Conservation (phyloP, 2,329 filamentous ascomycete genomes). For the Furcasterigmium furcatum region DNA sequence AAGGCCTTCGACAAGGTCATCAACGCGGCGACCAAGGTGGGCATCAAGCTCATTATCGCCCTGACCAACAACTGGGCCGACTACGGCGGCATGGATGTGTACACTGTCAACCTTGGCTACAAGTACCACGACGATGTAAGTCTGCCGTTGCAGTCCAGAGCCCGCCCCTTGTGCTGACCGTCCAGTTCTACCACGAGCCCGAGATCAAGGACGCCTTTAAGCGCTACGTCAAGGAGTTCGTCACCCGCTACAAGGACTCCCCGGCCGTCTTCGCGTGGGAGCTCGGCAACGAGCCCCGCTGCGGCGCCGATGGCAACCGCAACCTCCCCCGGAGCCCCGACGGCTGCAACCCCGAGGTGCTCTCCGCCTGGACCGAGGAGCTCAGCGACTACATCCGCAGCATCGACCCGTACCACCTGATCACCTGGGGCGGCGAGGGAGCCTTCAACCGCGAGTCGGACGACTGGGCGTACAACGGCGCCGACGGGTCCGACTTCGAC, state of each 20-base stretch:
- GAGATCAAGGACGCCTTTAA: constrained; percentile 50
- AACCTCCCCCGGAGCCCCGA: constrained; percentile 37
- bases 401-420: constrained; percentile 48
- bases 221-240: constrained; percentile 56
- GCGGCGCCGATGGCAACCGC: constrained; percentile 39
- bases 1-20: constrained; percentile 47
- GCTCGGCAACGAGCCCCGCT: constrained; percentile 59
- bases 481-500: constrained; percentile 52
- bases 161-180: not conserved
- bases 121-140: constrained; percentile 43
- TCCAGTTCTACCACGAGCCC: constrained; percentile 44
- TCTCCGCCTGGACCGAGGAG: constrained; percentile 47
- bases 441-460: constrained; percentile 44
- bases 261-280: constrained; percentile 66
- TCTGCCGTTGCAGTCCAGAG: not conserved
- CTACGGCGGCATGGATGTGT: constrained; percentile 52
- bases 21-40: constrained; percentile 39
- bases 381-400: constrained; percentile 52
- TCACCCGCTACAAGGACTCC: constrained; percentile 57
- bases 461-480: constrained; percentile 43
- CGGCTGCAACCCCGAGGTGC: constrained; percentile 33
- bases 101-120: constrained; percentile 45
- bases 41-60: constrained; percentile 47
- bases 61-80: constrained; percentile 54
- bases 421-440: constrained; percentile 57